These are phyloP conservation scores for Talaromyces sp. DNA, from an alignment of 2,329 filamentous ascomycete species.

Conservation along the genomic window DNA sequence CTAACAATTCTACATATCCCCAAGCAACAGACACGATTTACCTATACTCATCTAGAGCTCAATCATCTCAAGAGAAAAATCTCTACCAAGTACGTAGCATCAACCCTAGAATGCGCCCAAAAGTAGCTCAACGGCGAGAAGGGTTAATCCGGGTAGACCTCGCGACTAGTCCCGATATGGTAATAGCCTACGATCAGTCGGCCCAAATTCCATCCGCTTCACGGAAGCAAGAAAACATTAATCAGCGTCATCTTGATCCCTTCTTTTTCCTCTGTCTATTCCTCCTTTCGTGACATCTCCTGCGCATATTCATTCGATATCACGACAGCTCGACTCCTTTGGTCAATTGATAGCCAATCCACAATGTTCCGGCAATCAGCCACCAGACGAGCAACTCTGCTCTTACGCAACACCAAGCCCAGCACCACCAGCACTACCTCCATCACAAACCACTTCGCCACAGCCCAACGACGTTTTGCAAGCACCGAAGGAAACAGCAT, in stretches of 20 bases:
- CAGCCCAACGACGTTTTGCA: slow-evolving; percentile 15
- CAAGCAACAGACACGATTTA: background rate
- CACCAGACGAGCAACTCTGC: slow-evolving; percentile 16
- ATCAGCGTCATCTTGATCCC: slow-evolving; percentile 1
- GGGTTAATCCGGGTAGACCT: background rate
- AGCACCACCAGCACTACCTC: slow-evolving; percentile 12
- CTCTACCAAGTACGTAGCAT: background rate
- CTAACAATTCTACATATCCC: background rate
- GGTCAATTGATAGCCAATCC: background rate
- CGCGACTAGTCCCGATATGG: slow-evolving; percentile 6
- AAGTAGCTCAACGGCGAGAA: background rate
- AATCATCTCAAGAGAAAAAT: background rate
- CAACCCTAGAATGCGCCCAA: background rate
- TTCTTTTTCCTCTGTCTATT: background rate
- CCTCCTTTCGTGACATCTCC: background rate
- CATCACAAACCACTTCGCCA: slow-evolving; percentile 11
- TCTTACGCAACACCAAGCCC: slow-evolving; percentile 12
- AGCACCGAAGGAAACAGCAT: slow-evolving; percentile 14
- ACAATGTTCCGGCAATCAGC: slow-evolving; percentile 18
- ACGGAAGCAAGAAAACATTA: slow-evolving; percentile 2
- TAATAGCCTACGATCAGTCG: slow-evolving; percentile 5
- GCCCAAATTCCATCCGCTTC: slow-evolving; percentile 2
- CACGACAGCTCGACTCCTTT: background rate
- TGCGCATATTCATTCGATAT: background rate
- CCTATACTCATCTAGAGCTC: background rate